A percentile compares a stretch with the other conserved stretches of the same genome.
phyloP scores from a whole-genome alignment of 768 basidiomycete species.

The Hericium rajendrae region DNA sequence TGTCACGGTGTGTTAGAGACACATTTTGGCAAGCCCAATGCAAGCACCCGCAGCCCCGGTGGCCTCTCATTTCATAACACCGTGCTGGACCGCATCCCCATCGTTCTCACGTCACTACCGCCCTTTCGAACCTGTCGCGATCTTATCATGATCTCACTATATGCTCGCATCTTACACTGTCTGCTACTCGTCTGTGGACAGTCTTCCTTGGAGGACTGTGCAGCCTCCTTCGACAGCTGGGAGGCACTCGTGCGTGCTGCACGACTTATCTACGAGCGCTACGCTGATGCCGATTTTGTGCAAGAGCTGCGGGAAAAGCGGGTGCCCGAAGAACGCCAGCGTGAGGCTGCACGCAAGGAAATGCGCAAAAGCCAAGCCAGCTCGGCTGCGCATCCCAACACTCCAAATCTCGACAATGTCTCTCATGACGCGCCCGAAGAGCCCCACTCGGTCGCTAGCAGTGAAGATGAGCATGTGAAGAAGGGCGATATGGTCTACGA shows the following conservation, averaged over 20 bases:
- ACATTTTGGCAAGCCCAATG: slow-evolving; percentile 24
- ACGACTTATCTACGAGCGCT: neutral
- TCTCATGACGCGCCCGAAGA: no score
- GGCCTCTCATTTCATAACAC: slow-evolving; percentile 28
- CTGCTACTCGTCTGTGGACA: slow-evolving; percentile 3
- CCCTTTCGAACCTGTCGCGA: slow-evolving; percentile 23
- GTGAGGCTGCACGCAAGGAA: no score
- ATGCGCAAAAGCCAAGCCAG: no score
- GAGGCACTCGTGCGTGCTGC: neutral
- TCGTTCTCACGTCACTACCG: slow-evolving; percentile 19
- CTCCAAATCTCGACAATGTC: no score
- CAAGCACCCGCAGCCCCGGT: slow-evolving; percentile 22
- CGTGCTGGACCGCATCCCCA: slow-evolving; percentile 20
- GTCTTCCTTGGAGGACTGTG: slow-evolving; percentile 7
- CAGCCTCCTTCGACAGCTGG: neutral
- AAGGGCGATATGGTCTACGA: slow-evolving; percentile 3
- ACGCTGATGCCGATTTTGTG: neutral
- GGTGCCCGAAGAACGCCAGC: neutral
- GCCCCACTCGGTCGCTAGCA: no score
- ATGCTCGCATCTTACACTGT: slow-evolving; percentile 20
- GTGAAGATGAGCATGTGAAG: no score
- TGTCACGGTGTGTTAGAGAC: slow-evolving; percentile 21
- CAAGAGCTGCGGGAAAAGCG: neutral
- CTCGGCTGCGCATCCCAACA: no score
- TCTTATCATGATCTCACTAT: slow-evolving; percentile 21